A percentile compares a stretch with the other conserved stretches of the same genome.
phyloP scores from a whole-genome alignment of 2,329 filamentous ascomycete species.

The Decorospora gaudefroyi region DNA sequence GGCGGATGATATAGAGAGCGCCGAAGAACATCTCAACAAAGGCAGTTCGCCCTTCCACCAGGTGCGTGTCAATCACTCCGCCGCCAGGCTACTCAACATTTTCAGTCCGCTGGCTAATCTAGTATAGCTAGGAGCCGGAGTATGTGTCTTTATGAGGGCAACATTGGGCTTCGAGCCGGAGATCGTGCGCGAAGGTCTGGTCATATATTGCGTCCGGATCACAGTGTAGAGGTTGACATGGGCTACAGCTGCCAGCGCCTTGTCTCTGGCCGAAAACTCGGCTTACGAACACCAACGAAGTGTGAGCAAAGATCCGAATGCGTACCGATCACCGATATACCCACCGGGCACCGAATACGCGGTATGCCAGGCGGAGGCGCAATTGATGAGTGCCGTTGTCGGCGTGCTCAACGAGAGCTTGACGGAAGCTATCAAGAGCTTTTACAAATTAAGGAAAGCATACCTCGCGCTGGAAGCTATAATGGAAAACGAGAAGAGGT shows the following conservation, averaged over 20 bases:
- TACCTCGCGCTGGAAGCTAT: constrained; percentile 82
- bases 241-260: constrained; percentile 66
- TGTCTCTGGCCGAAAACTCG: constrained; percentile 75
- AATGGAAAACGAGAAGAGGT: constrained; percentile 71
- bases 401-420: constrained; percentile 90
- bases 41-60: constrained; percentile 86
- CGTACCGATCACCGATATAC: constrained; percentile 68
- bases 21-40: constrained; percentile 71
- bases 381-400: constrained; percentile 87
- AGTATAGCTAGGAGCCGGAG: constrained; percentile 71
- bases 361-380: constrained; percentile 79
- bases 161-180: constrained; percentile 91
- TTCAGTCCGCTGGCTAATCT: constrained; percentile 1
- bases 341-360: constrained; percentile 84
- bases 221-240: constrained; percentile 10
- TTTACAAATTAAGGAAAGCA: constrained; percentile 89
- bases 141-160: constrained; percentile 82
- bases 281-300: constrained; percentile 77
- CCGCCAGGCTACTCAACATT: background rate
- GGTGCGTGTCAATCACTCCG: constrained; percentile 46
- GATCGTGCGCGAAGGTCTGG: constrained; percentile 73
- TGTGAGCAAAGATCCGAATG: constrained; percentile 66
- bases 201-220: background rate
- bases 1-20: constrained; percentile 86
- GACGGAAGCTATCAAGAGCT: constrained; percentile 86